Evolutionary conservation across 495 filamentous ascomycete species (phyloP).

Genomic region (Bacidia gigantensis): DNA sequence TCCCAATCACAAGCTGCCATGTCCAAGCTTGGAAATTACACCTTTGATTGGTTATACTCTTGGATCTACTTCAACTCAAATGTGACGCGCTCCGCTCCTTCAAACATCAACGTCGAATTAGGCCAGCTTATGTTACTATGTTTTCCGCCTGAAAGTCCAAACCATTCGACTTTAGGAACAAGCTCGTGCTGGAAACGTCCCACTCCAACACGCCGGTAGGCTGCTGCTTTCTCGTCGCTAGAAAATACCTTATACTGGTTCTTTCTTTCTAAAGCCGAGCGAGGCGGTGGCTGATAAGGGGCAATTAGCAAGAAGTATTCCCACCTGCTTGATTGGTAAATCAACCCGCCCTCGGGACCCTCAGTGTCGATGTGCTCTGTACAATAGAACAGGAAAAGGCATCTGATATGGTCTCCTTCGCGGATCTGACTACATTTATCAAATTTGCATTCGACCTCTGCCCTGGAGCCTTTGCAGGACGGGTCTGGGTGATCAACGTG

Average conservation of each 20-base stretch:
- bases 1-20: too few relatives aligned
- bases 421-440: background rate
- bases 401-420: background rate
- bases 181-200: background rate
- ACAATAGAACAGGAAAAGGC: background rate
- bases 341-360: background rate
- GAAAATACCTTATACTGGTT: too few relatives aligned
- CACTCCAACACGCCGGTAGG: background rate
- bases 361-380: background rate
- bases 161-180: background rate
- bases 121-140: background rate
- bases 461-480: background rate
- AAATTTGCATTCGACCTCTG: background rate
- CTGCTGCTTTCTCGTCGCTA: too few relatives aligned
- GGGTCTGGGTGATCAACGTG: background rate
- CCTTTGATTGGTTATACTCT: too few relatives aligned
- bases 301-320: background rate
- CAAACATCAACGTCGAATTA: background rate
- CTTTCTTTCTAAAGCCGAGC: background rate
- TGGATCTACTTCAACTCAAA: background rate
- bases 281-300: background rate
- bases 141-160: background rate
- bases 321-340: background rate
- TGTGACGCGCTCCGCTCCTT: background rate
- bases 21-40: too few relatives aligned